Conservation (phyloP, 352 stramenopile genomes). For the Globisporangium heterothallicum region DNA sequence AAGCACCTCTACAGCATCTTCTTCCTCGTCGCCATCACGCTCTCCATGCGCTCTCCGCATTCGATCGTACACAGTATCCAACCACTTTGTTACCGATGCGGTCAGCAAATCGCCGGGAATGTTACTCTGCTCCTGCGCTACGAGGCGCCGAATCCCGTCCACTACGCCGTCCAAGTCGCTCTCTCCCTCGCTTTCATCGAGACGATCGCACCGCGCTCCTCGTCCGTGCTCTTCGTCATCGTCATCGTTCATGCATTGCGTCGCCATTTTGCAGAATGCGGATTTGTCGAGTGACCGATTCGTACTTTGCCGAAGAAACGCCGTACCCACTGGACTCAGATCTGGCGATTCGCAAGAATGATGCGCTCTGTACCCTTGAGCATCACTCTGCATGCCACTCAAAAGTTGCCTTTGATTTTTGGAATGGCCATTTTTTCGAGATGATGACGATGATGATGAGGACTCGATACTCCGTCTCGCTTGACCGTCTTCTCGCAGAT, state of each 20-base stretch:
- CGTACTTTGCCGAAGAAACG: neutral
- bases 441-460: too few relatives aligned
- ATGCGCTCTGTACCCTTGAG: neutral
- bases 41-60: neutral
- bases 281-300: neutral
- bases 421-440: neutral
- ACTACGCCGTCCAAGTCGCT: neutral
- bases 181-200: neutral
- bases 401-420: neutral
- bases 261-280: neutral
- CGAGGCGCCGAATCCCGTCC: neutral
- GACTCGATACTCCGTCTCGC: too few relatives aligned
- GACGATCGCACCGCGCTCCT: neutral
- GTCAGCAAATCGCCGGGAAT: too few relatives aligned
- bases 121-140: too few relatives aligned
- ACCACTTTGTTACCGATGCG: too few relatives aligned
- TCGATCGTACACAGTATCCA: neutral
- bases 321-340: too few relatives aligned
- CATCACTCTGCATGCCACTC: neutral
- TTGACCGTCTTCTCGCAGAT: too few relatives aligned
- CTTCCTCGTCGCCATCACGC: neutral
- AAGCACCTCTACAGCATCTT: constrained; percentile 9
- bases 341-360: neutral
- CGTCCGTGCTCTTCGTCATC: neutral
- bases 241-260: neutral